Percentiles rank a stretch among this genome's conserved stretches.
Conservation (phyloP, 2,329 filamentous ascomycete genomes). For the Penicillium sp. region DNA sequence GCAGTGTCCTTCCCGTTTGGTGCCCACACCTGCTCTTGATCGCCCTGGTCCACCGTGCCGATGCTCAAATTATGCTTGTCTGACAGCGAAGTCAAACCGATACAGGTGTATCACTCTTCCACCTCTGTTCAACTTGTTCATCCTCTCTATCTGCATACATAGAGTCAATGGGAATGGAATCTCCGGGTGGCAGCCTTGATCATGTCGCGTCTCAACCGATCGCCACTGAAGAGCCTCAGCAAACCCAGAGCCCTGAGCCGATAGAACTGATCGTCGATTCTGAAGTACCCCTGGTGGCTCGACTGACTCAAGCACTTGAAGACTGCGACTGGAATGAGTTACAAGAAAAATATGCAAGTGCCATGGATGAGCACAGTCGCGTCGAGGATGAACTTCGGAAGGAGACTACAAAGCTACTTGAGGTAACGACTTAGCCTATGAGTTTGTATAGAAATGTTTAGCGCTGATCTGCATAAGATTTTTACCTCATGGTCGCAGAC, state of each 20-base stretch:
- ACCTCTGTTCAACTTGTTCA: too few species aligned
- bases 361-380: constrained; percentile 60
- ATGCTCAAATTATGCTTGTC: background rate
- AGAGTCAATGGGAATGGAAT: background rate
- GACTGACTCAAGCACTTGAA: constrained; percentile 51
- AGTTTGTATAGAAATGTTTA: background rate
- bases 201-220: background rate
- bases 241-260: constrained; percentile 14
- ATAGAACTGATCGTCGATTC: constrained; percentile 6
- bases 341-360: constrained; percentile 64
- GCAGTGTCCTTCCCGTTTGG: too few species aligned
- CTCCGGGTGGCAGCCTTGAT: background rate
- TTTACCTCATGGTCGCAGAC: constrained; percentile 77
- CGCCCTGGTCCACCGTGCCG: background rate
- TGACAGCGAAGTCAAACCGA: background rate
- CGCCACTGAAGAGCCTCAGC: background rate
- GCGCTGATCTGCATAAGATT: constrained; percentile 53
- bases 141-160: background rate
- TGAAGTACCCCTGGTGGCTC: constrained; percentile 22
- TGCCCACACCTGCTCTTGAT: background rate
- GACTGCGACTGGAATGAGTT: constrained; percentile 77
- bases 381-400: constrained; percentile 64
- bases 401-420: constrained; percentile 66
- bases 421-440: constrained; percentile 45
- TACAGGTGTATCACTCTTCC: too few species aligned